Evolutionary conservation across 2,329 filamentous ascomycete species (phyloP).

Genomic region (Thielaviopsis punctulata): DNA sequence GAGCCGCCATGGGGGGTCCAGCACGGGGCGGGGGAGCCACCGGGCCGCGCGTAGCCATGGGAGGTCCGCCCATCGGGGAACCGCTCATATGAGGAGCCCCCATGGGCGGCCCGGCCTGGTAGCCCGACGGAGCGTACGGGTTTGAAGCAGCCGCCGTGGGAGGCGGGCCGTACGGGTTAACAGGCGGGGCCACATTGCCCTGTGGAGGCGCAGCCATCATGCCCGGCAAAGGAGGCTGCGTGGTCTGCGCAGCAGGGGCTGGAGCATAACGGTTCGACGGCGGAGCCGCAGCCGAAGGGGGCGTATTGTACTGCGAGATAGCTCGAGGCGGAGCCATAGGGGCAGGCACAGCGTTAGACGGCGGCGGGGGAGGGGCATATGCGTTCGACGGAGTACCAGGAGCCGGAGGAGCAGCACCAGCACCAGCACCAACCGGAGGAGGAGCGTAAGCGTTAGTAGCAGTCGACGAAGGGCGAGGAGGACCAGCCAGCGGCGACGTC

Average conservation of each 20-base stretch:
- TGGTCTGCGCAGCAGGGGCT: slow-evolving; percentile 32
- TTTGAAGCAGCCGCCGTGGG: slow-evolving; percentile 21
- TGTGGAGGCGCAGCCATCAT: slow-evolving; percentile 25
- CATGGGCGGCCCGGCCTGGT: slow-evolving; percentile 24
- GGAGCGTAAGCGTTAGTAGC: slow-evolving; percentile 23
- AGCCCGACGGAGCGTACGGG: slow-evolving; percentile 35
- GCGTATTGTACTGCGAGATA: slow-evolving; percentile 67
- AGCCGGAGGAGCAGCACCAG: slow-evolving; percentile 30
- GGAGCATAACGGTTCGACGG: slow-evolving; percentile 62
- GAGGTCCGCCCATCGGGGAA: slow-evolving; percentile 2
- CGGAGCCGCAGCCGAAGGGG: slow-evolving; percentile 50
- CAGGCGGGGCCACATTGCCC: slow-evolving; percentile 26
- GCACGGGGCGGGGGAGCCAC: slow-evolving; percentile 18
- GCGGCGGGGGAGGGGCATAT: slow-evolving; percentile 47
- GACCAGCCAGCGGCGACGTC: slow-evolving; percentile 50
- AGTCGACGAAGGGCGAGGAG: slow-evolving; percentile 16
- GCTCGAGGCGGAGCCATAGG: slow-evolving; percentile 45
- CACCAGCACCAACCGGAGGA: slow-evolving; percentile 45
- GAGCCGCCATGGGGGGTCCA: slow-evolving; percentile 14
- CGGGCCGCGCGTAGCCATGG: too few relatives aligned
- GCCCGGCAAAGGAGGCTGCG: slow-evolving; percentile 24
- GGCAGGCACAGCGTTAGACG: slow-evolving; percentile 35
- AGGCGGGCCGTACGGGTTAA: slow-evolving; percentile 26
- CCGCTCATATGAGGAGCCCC: slow-evolving; percentile 19
- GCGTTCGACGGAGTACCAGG: slow-evolving; percentile 40